Conservation (phyloP, 2,329 filamentous ascomycete genomes). For the Exophiala aquamarina region DNA sequence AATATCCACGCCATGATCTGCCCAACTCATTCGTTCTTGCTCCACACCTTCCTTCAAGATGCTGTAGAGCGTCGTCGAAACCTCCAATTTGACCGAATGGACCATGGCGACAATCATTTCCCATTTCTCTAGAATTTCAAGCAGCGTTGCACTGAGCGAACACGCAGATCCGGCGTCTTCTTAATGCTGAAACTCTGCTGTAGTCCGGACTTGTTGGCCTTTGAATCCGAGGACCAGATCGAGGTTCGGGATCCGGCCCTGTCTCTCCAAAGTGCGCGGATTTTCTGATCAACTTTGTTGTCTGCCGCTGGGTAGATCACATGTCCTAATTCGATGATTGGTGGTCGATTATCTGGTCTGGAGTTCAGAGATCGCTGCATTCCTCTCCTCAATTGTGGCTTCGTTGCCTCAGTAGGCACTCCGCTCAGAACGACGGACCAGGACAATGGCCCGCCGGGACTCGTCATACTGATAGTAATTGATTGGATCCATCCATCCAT, state of each 20-base stretch:
- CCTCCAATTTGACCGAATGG: conserved; percentile 40
- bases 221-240: conserved; percentile 25
- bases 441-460: too few species aligned
- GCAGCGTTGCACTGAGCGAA: conserved; percentile 32
- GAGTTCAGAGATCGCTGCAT: too few species aligned
- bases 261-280: conserved; percentile 26
- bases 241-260: conserved; percentile 40
- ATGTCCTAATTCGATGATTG: too few species aligned
- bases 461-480: too few species aligned
- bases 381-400: too few species aligned
- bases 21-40: conserved; percentile 32
- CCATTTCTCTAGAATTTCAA: conserved; percentile 34
- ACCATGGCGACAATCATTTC: conserved; percentile 41
- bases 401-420: too few species aligned
- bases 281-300: too few species aligned
- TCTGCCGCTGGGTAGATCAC: too few species aligned
- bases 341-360: too few species aligned
- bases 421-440: too few species aligned
- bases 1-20: conserved; percentile 30
- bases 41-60: conserved; percentile 34
- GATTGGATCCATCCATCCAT: too few species aligned
- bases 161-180: conserved; percentile 37
- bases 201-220: conserved; percentile 41
- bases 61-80: conserved; percentile 36
- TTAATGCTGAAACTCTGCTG: conserved; percentile 41